Evolutionary conservation across 768 basidiomycete genomes (phyloP).

Genomic region (Mycena galopus): DNA sequence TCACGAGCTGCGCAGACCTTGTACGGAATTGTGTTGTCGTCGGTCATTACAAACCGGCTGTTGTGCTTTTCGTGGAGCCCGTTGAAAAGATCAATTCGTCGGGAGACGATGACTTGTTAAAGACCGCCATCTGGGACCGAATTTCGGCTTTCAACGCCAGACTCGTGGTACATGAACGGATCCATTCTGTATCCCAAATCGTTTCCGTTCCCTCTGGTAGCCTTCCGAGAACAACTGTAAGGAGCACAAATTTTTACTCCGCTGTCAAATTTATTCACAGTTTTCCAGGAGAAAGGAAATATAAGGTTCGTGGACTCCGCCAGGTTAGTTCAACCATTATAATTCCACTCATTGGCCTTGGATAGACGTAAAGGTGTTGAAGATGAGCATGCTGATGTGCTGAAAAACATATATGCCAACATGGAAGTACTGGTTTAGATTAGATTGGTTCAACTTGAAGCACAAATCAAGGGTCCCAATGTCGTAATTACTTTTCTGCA

Average conservation of each 20-base stretch:
- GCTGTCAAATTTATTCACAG: no score
- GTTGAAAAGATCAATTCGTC: neutral
- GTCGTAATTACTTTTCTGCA: no score
- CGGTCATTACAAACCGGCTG: conserved; percentile 46
- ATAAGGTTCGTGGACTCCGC: conserved; percentile 14
- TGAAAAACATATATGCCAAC: conserved; percentile 14
- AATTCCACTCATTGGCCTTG: neutral
- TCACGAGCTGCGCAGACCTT: conserved; percentile 43
- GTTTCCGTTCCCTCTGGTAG: conserved; percentile 26
- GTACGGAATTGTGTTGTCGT: conserved; percentile 48
- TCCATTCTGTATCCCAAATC: conserved; percentile 40
- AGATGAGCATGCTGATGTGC: conserved; percentile 9
- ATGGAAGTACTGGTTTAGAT: no score
- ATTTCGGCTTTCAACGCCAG: conserved; percentile 41
- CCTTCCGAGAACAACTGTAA: conserved; percentile 13
- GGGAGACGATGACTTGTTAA: conserved; percentile 31
- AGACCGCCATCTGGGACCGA: conserved; percentile 41
- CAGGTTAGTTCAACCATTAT: no score
- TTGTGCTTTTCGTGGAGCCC: conserved; percentile 48
- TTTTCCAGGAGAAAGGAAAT: conserved; percentile 23
- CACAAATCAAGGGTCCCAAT: no score
- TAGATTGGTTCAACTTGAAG: no score
- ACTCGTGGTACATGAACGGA: conserved; percentile 45
- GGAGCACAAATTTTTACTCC: neutral
- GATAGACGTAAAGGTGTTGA: conserved; percentile 29